Evolutionary conservation across 2,329 filamentous ascomycete species (phyloP).

Genomic region (Daldinia sp.): DNA sequence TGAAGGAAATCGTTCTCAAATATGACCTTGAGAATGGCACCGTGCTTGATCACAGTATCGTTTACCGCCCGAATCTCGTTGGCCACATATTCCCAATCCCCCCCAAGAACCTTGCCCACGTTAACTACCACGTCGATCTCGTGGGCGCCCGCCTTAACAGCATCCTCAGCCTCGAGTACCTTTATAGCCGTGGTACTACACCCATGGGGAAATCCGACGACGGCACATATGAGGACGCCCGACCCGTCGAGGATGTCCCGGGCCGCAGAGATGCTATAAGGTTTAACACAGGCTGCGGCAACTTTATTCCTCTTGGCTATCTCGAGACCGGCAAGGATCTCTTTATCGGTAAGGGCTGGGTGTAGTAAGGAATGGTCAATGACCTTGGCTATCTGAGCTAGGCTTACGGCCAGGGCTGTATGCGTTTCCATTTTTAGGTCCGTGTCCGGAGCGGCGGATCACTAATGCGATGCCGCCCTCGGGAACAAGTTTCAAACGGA

Average conservation of each 20-base stretch:
- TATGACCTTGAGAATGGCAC: constrained; percentile 65
- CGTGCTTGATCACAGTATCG: constrained; percentile 52
- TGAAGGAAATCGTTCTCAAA: constrained; percentile 68
- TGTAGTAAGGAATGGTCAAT: constrained; percentile 70
- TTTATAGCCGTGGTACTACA: constrained; percentile 64
- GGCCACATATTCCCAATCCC: constrained; percentile 64
- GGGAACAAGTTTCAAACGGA: neutral
- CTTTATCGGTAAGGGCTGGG: constrained; percentile 66
- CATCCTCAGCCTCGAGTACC: constrained; percentile 59
- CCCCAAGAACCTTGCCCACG: constrained; percentile 63
- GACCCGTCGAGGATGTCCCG: constrained; percentile 56
- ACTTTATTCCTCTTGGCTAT: constrained; percentile 58
- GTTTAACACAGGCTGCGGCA: constrained; percentile 66
- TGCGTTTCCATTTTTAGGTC: constrained; percentile 9
- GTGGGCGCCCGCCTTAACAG: constrained; percentile 56
- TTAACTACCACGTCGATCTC: constrained; percentile 71
- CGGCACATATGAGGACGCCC: constrained; percentile 62
- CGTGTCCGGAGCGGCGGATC: neutral
- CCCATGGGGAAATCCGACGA: constrained; percentile 69
- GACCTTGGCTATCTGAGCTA: constrained; percentile 58
- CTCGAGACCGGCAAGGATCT: constrained; percentile 58
- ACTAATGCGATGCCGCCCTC: neutral
- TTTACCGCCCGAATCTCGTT: constrained; percentile 62
- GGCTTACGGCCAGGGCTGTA: constrained; percentile 51
- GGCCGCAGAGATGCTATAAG: constrained; percentile 61